These are phyloP conservation scores for Aspergillus nanangensis DNA, from an alignment of 495 filamentous ascomycete species.

Conservation along the genomic window DNA sequence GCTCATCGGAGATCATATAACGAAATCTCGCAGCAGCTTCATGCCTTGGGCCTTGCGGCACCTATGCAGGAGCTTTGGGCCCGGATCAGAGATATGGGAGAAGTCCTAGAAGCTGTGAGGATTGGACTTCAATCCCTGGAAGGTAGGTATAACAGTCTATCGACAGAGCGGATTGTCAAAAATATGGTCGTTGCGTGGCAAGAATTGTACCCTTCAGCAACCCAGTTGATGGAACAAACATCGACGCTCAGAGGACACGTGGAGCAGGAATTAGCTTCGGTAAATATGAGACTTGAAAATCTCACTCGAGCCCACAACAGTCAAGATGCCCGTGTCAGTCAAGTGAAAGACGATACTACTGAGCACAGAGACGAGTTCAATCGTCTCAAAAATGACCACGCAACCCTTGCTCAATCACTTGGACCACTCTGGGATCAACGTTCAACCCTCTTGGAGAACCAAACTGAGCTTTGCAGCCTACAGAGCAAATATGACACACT, in stretches of 20 bases:
- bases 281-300: neutral
- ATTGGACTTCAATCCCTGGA: constrained; percentile 34
- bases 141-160: constrained; percentile 30
- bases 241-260: neutral
- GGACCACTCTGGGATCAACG: neutral
- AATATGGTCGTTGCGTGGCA: constrained; percentile 32
- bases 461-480: no score
- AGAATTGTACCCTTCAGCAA: constrained; percentile 30
- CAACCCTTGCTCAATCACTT: constrained; percentile 5
- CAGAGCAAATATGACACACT: no score
- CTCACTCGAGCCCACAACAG: neutral
- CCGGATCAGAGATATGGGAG: constrained; percentile 2
- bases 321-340: neutral
- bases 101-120: constrained; percentile 9
- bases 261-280: neutral
- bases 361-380: constrained; percentile 5
- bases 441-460: no score
- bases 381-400: constrained; percentile 3
- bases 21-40: no score
- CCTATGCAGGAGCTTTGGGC: neutral
- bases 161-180: constrained; percentile 26
- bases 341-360: constrained; percentile 1
- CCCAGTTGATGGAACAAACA: constrained; percentile 11
- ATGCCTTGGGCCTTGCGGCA: neutral
- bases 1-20: no score